Evolutionary conservation across 129 eudicot genomes (phyloP), one percentile per base, ranked within the genome.

Genomic region (Saussurea involucrata): DNA sequence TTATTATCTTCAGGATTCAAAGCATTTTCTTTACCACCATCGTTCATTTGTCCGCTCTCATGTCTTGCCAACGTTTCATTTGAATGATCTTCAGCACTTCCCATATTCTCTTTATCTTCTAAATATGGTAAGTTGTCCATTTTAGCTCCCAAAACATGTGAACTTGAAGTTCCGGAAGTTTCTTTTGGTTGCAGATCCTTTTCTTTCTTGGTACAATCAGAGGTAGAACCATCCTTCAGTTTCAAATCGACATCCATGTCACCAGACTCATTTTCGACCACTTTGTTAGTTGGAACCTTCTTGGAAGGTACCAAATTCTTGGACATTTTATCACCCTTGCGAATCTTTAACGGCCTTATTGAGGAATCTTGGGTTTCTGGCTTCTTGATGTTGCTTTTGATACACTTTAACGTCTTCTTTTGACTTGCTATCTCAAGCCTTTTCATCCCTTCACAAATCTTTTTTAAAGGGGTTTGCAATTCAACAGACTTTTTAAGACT

Each of bases 11-110:
- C 25, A 37, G 88, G 79, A 69, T 81, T 86, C 55, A 81, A 18
- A 58, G 79, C 87, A 81, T 93, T 90, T 83, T 94, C 98, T 85
- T 94, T 94, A 72, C 89, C 86, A 81, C 83, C 89, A 36, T 69
- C 76, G 25, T 87, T 82, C 68, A 63, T 72, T 37, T 21, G 28
- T 65, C 72, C 83, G 24, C 73, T 60, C 32, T 22, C 64, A 28
- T 65, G 65, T 73, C 77, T 74, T 24, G 27, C 79, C 5, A 74
- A 80, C 64, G 68, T 70, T 66, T 75, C 85, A 57, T 55, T 70
- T 12, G 69, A 57, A 37, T 71, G 68, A 8, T 74, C 63, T 53
- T 18, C 71, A 40, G 32, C 64, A 21, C 68, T 58, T 80, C 24
- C 77, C 37, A 70, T 36, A 36, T 66, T 80, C 76, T 86, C 85